Evolutionary conservation across 352 stramenopile genomes (phyloP).

Genomic region (Blastocystis sp.): DNA sequence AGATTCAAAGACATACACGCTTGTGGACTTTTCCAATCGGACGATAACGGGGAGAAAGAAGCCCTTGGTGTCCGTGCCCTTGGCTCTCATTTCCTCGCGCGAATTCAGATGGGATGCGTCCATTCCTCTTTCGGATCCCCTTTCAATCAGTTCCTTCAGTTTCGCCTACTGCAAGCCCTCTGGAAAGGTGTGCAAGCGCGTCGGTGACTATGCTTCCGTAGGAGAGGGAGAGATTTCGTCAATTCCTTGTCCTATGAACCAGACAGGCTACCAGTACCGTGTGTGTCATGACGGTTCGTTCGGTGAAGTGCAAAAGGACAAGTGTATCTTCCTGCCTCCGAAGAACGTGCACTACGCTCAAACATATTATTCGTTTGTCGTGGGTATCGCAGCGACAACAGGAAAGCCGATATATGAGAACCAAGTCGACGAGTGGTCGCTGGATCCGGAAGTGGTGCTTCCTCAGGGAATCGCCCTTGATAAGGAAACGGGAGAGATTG

Average conservation of each 20-base stretch:
- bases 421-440: not conserved
- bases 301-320: not conserved
- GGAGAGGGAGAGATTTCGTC: not conserved
- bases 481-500: not conserved
- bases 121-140: not conserved
- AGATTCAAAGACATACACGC: no score
- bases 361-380: not conserved
- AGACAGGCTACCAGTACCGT: not conserved
- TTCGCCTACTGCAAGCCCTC: not conserved
- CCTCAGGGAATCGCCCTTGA: not conserved
- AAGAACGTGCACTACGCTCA: not conserved
- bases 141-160: not conserved
- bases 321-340: not conserved
- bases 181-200: not conserved
- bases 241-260: not conserved
- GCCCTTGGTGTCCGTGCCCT: not conserved
- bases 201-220: not conserved
- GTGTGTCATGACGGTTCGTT: not conserved
- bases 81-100: not conserved
- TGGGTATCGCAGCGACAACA: not conserved
- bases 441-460: not conserved
- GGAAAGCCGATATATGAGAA: not conserved
- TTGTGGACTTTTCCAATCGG: no score
- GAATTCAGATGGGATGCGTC: not conserved
- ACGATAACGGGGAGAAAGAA: no score